Percentiles rank a stretch among this genome's conserved stretches.
Conservation (phyloP, 1,284 basidiomycete genomes). For the Pseudozyma hubeiensis region DNA sequence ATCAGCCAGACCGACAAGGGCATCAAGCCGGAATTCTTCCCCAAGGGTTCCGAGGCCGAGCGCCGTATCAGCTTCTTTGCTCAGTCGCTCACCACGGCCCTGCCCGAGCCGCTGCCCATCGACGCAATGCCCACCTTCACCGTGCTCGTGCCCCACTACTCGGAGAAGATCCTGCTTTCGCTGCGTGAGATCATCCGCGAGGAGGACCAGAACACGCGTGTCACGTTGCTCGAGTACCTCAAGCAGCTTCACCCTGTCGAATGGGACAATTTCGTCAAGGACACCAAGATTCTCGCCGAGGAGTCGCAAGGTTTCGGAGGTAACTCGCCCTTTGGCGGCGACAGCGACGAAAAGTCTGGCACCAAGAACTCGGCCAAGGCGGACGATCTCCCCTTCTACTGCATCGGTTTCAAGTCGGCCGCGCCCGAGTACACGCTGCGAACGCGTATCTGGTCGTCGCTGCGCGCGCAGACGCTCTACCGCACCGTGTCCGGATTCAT, state of each 20-base stretch:
- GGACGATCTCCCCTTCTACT: constrained; percentile 97
- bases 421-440: constrained; percentile 98
- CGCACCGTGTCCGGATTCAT: constrained; percentile 99
- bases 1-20: constrained; percentile 68
- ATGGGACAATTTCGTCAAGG: constrained; percentile 99
- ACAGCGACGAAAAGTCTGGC: constrained; percentile 66
- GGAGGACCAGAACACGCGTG: constrained; percentile 69
- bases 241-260: constrained; percentile 98
- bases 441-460: constrained; percentile 98
- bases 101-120: constrained; percentile 67
- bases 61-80: constrained; percentile 69
- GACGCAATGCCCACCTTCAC: constrained; percentile 69
- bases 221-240: constrained; percentile 74
- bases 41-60: constrained; percentile 68
- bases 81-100: constrained; percentile 66
- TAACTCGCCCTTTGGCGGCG: constrained; percentile 78
- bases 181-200: constrained; percentile 69
- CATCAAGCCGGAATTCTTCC: constrained; percentile 68
- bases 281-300: constrained; percentile 98
- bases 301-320: constrained; percentile 89
- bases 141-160: constrained; percentile 68
- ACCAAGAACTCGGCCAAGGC: constrained; percentile 70
- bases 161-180: constrained; percentile 68
- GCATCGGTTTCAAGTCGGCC: constrained; percentile 98
- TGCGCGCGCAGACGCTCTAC: constrained; percentile 97